Percentiles rank a stretch among this genome's conserved stretches.
Conservation (phyloP, 441 rosid species). For the Aquilaria agallochum region DNA sequence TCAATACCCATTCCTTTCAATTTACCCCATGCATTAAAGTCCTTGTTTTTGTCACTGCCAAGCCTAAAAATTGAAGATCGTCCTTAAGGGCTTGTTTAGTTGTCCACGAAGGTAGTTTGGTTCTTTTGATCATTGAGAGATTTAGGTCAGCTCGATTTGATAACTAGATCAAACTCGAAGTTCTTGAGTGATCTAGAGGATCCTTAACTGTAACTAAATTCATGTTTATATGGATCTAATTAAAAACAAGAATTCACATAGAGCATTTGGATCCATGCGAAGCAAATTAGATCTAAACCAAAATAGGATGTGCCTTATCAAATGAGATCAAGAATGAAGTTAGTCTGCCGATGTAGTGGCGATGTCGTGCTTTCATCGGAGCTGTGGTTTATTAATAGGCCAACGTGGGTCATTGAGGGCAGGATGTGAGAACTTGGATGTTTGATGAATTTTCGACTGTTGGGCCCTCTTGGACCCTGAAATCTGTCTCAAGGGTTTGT, state of each 20-base stretch:
- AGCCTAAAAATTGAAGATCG: no score
- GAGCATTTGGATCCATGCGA: conserved; percentile 2
- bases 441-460: no score
- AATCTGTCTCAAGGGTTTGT: no score
- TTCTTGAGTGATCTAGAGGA: conserved; percentile 45
- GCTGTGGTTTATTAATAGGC: no score
- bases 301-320: conserved; percentile 23
- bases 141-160: conserved; percentile 55
- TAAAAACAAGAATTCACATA: neutral
- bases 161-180: conserved; percentile 81
- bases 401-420: no score
- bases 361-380: no score
- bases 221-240: conserved; percentile 25
- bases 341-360: neutral
- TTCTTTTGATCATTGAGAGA: conserved; percentile 69
- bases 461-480: no score
- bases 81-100: no score
- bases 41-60: no score
- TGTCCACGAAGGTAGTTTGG: conserved; percentile 19
- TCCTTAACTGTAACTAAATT: conserved; percentile 58
- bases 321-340: neutral
- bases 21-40: no score
- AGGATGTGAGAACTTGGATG: no score
- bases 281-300: conserved; percentile 8
- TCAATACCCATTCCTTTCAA: no score